Percentiles rank a stretch among this genome's conserved stretches.
Evolutionary conservation across 2,329 filamentous ascomycete species (phyloP).

Genomic region (Aureobasidium sp.): DNA sequence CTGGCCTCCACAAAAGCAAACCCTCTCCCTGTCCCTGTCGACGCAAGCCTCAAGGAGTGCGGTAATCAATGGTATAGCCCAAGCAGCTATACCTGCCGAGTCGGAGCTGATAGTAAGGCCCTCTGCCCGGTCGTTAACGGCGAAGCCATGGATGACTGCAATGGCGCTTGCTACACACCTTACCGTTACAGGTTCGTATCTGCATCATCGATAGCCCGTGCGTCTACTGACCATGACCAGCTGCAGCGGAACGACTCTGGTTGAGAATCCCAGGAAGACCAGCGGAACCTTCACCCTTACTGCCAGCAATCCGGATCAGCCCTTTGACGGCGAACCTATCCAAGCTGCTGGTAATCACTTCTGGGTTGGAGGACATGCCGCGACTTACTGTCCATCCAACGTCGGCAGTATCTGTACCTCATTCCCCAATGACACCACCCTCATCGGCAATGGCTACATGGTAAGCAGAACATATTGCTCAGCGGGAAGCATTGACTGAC

Average conservation of each 20-base stretch:
- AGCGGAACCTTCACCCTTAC: conserved; percentile 17
- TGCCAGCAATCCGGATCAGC: conserved; percentile 17
- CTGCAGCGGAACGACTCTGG: background rate
- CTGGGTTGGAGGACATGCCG: conserved; percentile 16
- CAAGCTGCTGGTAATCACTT: conserved; percentile 19
- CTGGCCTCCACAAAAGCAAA: background rate
- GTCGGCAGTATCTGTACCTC: conserved; percentile 14
- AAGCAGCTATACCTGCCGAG: conserved; percentile 17
- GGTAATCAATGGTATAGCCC: conserved; percentile 14
- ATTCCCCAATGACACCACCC: conserved; percentile 14
- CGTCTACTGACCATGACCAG: background rate
- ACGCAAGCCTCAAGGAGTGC: conserved; percentile 10
- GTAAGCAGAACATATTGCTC: background rate
- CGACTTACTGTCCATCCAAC: conserved; percentile 18
- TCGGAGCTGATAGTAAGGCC: background rate
- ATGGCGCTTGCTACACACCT: conserved; percentile 16
- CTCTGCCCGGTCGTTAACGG: conserved; percentile 19
- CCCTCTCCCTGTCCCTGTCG: background rate
- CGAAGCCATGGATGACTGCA: conserved; percentile 14
- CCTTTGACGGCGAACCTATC: conserved; percentile 17
- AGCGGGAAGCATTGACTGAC: background rate
- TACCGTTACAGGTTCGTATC: conserved; percentile 12
- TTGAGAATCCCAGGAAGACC: background rate
- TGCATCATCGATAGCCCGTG: background rate
- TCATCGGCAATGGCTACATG: conserved; percentile 17